phyloP scores from a whole-genome alignment of 2,329 filamentous ascomycete genomes.

The Claviceps monticola region DNA sequence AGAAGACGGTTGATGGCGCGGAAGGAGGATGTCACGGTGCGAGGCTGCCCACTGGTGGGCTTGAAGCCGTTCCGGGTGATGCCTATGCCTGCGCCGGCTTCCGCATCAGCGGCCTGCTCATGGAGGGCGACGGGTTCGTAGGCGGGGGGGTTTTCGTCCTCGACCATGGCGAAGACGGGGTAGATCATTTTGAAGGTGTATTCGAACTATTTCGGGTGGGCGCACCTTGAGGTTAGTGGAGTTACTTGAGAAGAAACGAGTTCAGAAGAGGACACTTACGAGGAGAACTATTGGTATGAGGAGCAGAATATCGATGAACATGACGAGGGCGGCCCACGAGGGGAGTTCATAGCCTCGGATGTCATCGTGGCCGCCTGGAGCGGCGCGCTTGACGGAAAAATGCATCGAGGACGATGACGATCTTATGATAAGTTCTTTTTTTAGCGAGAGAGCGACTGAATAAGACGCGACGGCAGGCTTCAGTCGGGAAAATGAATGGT shows the following conservation, averaged over 20 bases:
- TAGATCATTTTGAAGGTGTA: slow-evolving; percentile 39
- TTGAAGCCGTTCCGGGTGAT: slow-evolving; percentile 18
- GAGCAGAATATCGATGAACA: slow-evolving; percentile 27
- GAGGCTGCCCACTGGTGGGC: slow-evolving; percentile 20
- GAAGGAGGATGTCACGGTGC: slow-evolving; percentile 35
- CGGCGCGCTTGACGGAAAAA: slow-evolving; percentile 19
- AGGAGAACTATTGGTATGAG: slow-evolving; percentile 31
- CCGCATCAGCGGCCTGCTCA: slow-evolving; percentile 21
- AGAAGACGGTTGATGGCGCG: slow-evolving; percentile 42
- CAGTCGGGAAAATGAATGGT: background rate
- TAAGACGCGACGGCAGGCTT: background rate
- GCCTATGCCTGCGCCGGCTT: slow-evolving; percentile 11
- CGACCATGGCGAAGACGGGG: slow-evolving; percentile 42
- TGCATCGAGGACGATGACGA: slow-evolving; percentile 4
- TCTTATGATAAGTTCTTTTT: no score
- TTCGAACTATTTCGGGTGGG: slow-evolving; percentile 20
- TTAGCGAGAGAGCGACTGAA: background rate
- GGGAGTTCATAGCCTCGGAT: slow-evolving; percentile 19
- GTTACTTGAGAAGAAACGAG: background rate
- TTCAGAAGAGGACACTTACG: slow-evolving; percentile 18
- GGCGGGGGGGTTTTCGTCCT: slow-evolving; percentile 41
- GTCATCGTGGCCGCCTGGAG: slow-evolving; percentile 12
- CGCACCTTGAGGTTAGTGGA: background rate
- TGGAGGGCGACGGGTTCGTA: slow-evolving; percentile 38
- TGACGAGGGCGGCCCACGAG: slow-evolving; percentile 25